A percentile compares a stretch with the other conserved stretches of the same genome.
Conservation (phyloP, 345 rosid species). For the Eutrema yunnanense region DNA sequence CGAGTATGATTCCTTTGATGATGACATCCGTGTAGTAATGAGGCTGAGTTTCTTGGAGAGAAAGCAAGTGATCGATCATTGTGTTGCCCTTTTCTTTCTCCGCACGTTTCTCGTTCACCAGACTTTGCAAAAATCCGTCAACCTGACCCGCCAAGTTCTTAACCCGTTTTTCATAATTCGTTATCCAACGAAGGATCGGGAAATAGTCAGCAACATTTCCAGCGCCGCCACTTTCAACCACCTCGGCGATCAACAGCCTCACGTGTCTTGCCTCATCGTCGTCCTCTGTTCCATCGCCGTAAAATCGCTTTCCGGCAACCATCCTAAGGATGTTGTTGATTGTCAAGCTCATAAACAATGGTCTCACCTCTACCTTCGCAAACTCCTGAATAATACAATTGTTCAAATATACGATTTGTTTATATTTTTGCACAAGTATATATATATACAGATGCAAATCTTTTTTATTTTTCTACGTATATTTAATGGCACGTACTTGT, state of each 20-base stretch:
- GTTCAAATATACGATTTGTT: neutral
- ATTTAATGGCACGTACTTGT: neutral
- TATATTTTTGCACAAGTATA: neutral
- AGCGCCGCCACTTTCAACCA: constrained; percentile 4
- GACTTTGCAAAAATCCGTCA: constrained; percentile 38
- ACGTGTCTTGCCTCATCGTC: constrained; percentile 35
- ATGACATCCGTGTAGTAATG: constrained; percentile 38
- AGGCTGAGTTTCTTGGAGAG: constrained; percentile 45
- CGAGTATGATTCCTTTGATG: constrained; percentile 45
- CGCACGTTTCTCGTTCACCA: constrained; percentile 38
- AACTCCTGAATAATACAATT: constrained; percentile 2
- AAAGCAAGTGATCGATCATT: constrained; percentile 50
- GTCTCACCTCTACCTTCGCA: constrained; percentile 32
- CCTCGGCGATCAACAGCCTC: constrained; percentile 33
- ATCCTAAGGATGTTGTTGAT: constrained; percentile 40
- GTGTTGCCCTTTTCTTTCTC: constrained; percentile 18
- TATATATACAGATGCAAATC: neutral
- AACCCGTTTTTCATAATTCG: constrained; percentile 27
- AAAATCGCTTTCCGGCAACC: constrained; percentile 44
- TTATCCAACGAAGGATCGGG: constrained; percentile 41
- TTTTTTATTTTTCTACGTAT: neutral
- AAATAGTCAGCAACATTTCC: constrained; percentile 38
- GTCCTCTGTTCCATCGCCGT: constrained; percentile 35
- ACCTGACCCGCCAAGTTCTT: constrained; percentile 6
- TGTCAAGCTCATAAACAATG: constrained; percentile 27